Percentiles rank a stretch among this genome's conserved stretches.
Conservation (phyloP, 192 early-diverging fungal species). For the Allomyces javanicus region DNA sequence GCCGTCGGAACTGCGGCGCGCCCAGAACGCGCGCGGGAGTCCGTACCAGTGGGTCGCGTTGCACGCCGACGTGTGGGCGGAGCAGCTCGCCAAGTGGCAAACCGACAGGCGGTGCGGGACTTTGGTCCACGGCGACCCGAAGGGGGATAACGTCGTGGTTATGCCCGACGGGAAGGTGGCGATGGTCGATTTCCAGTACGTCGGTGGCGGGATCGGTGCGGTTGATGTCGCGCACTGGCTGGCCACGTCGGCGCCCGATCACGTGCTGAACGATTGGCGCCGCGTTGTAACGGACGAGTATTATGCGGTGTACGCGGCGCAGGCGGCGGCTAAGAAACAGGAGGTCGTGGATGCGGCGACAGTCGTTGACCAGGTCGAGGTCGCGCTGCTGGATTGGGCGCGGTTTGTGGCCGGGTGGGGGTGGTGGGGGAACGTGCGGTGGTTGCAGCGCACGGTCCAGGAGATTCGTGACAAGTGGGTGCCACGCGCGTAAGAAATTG, state of each 20-base stretch:
- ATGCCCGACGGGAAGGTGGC: not conserved
- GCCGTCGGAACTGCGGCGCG: conserved; percentile 3
- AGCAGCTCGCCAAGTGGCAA: not conserved
- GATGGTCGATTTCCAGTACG: conserved; percentile 14
- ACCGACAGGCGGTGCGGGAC: conserved; percentile 3
- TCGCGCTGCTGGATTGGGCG: conserved; percentile 13
- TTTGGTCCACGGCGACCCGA: conserved; percentile 15
- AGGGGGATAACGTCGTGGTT: conserved; percentile 14
- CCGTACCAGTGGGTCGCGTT: not conserved
- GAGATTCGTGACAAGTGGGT: too few relatives aligned
- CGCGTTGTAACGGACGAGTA: not conserved
- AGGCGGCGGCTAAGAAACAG: not conserved
- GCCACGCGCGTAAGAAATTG: too few relatives aligned
- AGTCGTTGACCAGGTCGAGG: conserved; percentile 6
- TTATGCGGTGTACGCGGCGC: conserved; percentile 1
- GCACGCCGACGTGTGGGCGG: not conserved
- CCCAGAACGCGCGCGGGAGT: not conserved
- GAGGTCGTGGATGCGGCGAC: conserved; percentile 3
- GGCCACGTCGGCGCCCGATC: conserved; percentile 3
- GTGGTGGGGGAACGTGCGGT: conserved; percentile 11
- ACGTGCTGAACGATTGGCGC: not conserved
- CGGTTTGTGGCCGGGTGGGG: conserved; percentile 19
- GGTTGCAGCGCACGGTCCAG: too few relatives aligned
- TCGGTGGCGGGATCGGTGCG: conserved; percentile 9
- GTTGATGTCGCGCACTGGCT: conserved; percentile 14